A percentile compares a stretch with the other conserved stretches of the same genome.
Evolutionary conservation across 495 filamentous ascomycete genomes (phyloP).

Genomic region (Annulohypoxylon moriforme): DNA sequence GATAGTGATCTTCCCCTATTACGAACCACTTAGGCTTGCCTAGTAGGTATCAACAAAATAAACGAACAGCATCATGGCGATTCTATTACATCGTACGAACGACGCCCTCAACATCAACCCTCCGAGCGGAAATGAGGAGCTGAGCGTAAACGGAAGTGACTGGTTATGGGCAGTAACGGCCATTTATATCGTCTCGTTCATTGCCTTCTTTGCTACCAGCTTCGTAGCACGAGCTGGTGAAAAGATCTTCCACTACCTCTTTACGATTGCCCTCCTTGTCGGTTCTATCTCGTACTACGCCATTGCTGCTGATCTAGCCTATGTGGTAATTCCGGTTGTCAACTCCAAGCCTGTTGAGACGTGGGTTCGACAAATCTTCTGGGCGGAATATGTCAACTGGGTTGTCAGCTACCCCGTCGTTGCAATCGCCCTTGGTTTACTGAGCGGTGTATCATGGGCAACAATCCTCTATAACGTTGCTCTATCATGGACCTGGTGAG

Average conservation of each 20-base stretch:
- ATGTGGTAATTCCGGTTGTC: conserved; percentile 44
- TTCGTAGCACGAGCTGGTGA: conserved; percentile 57
- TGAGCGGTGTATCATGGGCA: conserved; percentile 59
- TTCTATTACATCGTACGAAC: conserved; percentile 52
- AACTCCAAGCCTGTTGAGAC: conserved; percentile 47
- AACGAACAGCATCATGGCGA: conserved; percentile 35
- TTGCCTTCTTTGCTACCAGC: conserved; percentile 52
- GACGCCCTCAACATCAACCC: conserved; percentile 59
- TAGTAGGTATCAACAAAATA: conserved; percentile 21
- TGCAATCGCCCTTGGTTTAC: conserved; percentile 56
- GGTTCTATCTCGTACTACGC: conserved; percentile 61
- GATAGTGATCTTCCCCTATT: conserved; percentile 16
- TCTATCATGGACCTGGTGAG: conserved; percentile 59
- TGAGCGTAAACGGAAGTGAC: conserved; percentile 59
- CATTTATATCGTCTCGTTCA: conserved; percentile 55
- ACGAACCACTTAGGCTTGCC: conserved; percentile 15
- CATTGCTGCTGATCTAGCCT: conserved; percentile 58
- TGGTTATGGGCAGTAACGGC: conserved; percentile 61
- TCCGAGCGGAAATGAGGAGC: conserved; percentile 50
- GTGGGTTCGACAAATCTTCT: conserved; percentile 60
- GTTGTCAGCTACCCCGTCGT: conserved; percentile 57
- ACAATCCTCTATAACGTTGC: conserved; percentile 58
- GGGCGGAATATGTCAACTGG: conserved; percentile 63
- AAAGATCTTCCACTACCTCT: conserved; percentile 66
- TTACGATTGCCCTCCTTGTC: conserved; percentile 59